A percentile compares a stretch with the other conserved stretches of the same genome.
These are phyloP conservation scores for Pisolithus orientalis DNA, from an alignment of 768 basidiomycete species.

Conservation along the genomic window DNA sequence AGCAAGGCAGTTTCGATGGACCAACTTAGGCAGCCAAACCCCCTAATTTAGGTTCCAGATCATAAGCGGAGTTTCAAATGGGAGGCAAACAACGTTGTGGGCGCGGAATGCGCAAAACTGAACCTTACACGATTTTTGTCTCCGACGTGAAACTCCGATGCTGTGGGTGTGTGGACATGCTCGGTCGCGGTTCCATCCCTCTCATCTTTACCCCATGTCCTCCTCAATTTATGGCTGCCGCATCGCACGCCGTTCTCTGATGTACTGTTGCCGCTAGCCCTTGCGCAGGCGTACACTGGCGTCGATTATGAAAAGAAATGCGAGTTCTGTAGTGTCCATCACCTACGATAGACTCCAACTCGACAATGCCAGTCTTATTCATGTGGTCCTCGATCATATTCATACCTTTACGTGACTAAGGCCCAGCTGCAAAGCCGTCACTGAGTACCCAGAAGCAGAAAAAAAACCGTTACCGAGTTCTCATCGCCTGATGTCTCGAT, in stretches of 20 bases:
- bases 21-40: too few relatives aligned
- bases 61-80: too few relatives aligned
- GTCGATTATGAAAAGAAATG: constrained; percentile 91
- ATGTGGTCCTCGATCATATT: constrained; percentile 65
- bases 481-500: constrained; percentile 82
- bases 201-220: constrained; percentile 30
- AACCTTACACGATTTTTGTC: too few relatives aligned
- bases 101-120: too few relatives aligned
- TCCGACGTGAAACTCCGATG: too few relatives aligned
- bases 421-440: constrained; percentile 50
- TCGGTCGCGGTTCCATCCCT: constrained; percentile 7
- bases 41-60: too few relatives aligned
- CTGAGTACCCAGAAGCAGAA: constrained; percentile 69
- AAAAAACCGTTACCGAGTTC: constrained; percentile 88
- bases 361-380: constrained; percentile 56
- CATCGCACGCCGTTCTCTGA: constrained; percentile 37
- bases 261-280: constrained; percentile 52
- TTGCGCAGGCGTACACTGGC: constrained; percentile 69
- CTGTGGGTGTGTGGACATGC: too few relatives aligned
- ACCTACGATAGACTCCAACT: constrained; percentile 71
- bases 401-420: constrained; percentile 58
- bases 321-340: constrained; percentile 67
- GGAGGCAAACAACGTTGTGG: too few relatives aligned
- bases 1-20: too few relatives aligned
- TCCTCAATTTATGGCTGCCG: too few relatives aligned